Base-by-base conservation (phyloP, 768 basidiomycete species). In the Leccinum variicolor region DNA sequence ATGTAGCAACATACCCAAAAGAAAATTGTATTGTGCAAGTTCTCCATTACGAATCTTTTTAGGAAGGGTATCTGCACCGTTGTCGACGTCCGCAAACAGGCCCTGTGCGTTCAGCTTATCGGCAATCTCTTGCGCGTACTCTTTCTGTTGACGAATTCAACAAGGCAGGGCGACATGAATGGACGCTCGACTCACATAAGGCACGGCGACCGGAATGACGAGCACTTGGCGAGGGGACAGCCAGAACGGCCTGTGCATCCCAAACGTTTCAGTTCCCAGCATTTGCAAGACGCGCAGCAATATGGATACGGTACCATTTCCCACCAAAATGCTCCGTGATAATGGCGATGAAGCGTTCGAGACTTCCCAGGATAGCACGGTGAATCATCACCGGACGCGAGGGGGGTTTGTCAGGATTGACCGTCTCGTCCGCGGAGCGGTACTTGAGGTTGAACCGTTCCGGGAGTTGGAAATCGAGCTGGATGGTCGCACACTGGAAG, bases 1-100 rank as follows among this genome's bases (percentile, higher is more conserved):
- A 47, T 14, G 29, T 19, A 15, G 8, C 21, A 17, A 73, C 86
- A 54, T 60, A 97, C 95, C 94, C 62, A 98, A 81, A 65, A 98
- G 93, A 71, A 97, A 98, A 76, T 98, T 98, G 76, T 96, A 97
- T 73, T 98, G 96, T 31, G 94, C 92, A 62, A 96, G 85, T 76
- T 99, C 95, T 21, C 92, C 95, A 70, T 98, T 98, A 28, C 95
- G 83, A 67, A 99, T 92, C 81, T 98, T 98, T 84, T 98, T 98
- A 58, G 85, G 89, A 26, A 98, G 82, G 0, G 97, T 98, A 67
- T 97, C 89, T 43, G 89, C 86, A 34, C 90, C 86, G 62, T 95
- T 87, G 73, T 98, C 97, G 17, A 92, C 93, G 65, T 98, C 97
- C 47, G 90, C 89, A 68, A 84, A 98, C 50, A 99, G 74, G 2